Evolutionary conservation across 176 grass and related monocot species (phyloP).

Genomic region (Oryza coarctata): DNA sequence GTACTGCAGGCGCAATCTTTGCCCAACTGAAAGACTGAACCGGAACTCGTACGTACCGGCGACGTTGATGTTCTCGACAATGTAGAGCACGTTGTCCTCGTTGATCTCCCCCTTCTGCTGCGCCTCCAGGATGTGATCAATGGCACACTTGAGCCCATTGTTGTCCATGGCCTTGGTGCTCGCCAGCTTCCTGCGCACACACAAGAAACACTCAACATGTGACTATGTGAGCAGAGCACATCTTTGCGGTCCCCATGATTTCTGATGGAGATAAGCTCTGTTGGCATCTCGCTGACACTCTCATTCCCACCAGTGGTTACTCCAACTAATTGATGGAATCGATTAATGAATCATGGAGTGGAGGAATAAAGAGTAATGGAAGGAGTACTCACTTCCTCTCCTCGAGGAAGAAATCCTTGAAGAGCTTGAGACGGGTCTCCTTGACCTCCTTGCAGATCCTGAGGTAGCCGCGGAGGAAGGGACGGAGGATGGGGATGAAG

Average conservation of each 20-base stretch:
- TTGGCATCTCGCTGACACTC: too few relatives aligned
- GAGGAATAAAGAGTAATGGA: not conserved
- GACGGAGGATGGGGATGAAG: conserved; percentile 83
- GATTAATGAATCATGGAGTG: not conserved
- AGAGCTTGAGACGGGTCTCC: conserved; percentile 68
- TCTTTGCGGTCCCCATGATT: not conserved
- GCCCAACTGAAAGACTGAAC: too few relatives aligned
- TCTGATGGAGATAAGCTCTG: not conserved
- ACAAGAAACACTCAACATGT: not conserved
- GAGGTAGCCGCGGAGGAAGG: conserved; percentile 71
- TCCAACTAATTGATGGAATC: not conserved
- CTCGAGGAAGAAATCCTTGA: conserved; percentile 90
- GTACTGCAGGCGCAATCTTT: too few relatives aligned
- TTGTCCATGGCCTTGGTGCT: conserved; percentile 51
- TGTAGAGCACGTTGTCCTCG: conserved; percentile 90
- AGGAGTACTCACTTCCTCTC: conserved; percentile 75
- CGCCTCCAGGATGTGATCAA: conserved; percentile 92
- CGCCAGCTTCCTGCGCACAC: conserved; percentile 60
- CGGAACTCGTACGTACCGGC: conserved; percentile 41
- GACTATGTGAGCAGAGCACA: conserved; percentile 26
- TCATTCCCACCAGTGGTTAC: too few relatives aligned
- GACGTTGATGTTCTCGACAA: conserved; percentile 94
- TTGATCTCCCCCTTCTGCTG: conserved; percentile 88
- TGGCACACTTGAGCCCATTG: conserved; percentile 68
- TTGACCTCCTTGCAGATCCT: conserved; percentile 78